A percentile compares a stretch with the other conserved stretches of the same genome.
These are phyloP conservation scores for Cenchrus fungigraminus DNA, from an alignment of 176 grass and related monocot species.

Conservation along the genomic window DNA sequence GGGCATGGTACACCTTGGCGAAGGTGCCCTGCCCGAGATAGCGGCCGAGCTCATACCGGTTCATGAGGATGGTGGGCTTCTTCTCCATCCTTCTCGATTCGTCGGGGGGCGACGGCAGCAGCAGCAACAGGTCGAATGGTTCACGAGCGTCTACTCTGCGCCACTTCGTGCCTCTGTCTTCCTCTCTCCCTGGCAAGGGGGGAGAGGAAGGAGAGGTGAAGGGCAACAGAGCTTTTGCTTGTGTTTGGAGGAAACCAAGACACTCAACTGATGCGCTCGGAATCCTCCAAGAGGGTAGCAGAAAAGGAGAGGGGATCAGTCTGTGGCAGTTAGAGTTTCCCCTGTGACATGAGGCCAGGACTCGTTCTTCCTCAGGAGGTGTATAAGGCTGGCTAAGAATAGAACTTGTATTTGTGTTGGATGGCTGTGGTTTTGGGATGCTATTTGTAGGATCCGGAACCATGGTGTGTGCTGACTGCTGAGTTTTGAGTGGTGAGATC, in stretches of 20 bases:
- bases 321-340: slow-evolving; percentile 44
- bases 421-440: slow-evolving; percentile 19
- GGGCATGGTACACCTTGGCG: slow-evolving; percentile 86
- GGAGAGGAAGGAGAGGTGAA: slow-evolving; percentile 66
- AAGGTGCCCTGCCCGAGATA: slow-evolving; percentile 85
- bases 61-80: slow-evolving; percentile 76
- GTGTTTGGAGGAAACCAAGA: slow-evolving; percentile 39
- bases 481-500: not conserved
- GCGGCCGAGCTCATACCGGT: slow-evolving; percentile 78
- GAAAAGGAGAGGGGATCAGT: slow-evolving; percentile 8
- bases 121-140: slow-evolving; percentile 7
- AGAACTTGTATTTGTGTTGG: slow-evolving; percentile 29
- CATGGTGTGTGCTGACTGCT: not conserved
- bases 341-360: slow-evolving; percentile 46
- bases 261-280: slow-evolving; percentile 24
- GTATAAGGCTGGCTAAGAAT: slow-evolving; percentile 37
- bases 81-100: slow-evolving; percentile 67
- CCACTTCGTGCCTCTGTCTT: slow-evolving; percentile 49
- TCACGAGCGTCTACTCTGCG: slow-evolving; percentile 45
- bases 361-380: slow-evolving; percentile 15
- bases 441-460: slow-evolving; percentile 56
- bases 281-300: slow-evolving; percentile 44
- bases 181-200: slow-evolving; percentile 39
- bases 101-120: slow-evolving; percentile 1
- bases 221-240: slow-evolving; percentile 45